phyloP scores from a whole-genome alignment of 2,329 filamentous ascomycete genomes.

The Aspergillus eucalypticola region DNA sequence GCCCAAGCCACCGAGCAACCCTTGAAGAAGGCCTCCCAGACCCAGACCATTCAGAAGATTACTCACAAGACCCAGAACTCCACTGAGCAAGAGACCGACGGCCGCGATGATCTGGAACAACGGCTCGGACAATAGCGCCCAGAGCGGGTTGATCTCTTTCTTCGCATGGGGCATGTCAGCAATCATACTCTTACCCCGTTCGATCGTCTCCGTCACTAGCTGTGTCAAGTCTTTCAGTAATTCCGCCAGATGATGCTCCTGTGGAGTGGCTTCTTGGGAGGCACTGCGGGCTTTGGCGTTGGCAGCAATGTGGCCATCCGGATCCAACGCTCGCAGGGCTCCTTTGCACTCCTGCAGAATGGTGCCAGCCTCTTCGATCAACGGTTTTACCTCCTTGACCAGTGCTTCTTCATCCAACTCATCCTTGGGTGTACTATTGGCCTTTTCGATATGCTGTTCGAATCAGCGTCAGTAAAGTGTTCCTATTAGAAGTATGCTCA shows the following conservation, averaged over 20 bases:
- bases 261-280: conserved; percentile 72
- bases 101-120: conserved; percentile 90
- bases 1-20: conserved; percentile 72
- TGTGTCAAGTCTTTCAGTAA: conserved; percentile 80
- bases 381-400: conserved; percentile 79
- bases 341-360: conserved; percentile 89
- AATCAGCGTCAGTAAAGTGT: neutral
- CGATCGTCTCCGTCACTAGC: conserved; percentile 77
- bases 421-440: conserved; percentile 77
- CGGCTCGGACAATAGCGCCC: conserved; percentile 71
- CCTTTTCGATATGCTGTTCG: conserved; percentile 69
- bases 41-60: conserved; percentile 77
- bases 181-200: conserved; percentile 83
- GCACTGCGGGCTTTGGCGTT: conserved; percentile 80
- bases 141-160: conserved; percentile 89
- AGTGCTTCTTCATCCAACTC: conserved; percentile 88
- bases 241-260: conserved; percentile 82
- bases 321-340: conserved; percentile 81
- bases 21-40: conserved; percentile 76
- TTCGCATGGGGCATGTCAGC: conserved; percentile 90
- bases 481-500: conserved; percentile 12
- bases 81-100: conserved; percentile 77
- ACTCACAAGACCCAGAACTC: conserved; percentile 82
- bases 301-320: conserved; percentile 79
- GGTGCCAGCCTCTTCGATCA: conserved; percentile 81